Conservation (phyloP, 257 asterid species). For the Fraxinus quadrangulata region DNA sequence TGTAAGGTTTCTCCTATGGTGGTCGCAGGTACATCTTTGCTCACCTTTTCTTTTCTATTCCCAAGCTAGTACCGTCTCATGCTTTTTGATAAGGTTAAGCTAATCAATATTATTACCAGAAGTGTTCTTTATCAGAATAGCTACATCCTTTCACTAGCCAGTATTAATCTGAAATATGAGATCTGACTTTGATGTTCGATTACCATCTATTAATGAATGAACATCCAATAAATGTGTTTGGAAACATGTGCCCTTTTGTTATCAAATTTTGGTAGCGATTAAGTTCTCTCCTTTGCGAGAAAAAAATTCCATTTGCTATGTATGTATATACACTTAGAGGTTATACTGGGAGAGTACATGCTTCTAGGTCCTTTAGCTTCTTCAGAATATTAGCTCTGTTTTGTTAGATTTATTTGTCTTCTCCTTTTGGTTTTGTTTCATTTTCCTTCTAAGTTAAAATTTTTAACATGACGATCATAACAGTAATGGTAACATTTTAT, state of each 20-base stretch:
- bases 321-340: not conserved
- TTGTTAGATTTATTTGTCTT: conserved; percentile 4
- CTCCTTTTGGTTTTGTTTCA: conserved; percentile 4
- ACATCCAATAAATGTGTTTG: not conserved
- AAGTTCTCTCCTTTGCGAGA: not conserved
- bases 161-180: conserved; percentile 1
- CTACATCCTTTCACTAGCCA: conserved; percentile 14
- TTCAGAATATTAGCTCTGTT: not conserved
- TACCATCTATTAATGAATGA: not conserved
- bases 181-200: conserved; percentile 4
- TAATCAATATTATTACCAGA: not conserved
- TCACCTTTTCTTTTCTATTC: conserved; percentile 21
- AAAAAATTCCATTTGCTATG: conserved; percentile 7
- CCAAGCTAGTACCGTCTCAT: conserved; percentile 5
- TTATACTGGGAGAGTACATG: not conserved
- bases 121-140: not conserved
- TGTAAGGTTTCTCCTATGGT: conserved; percentile 89
- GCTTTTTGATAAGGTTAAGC: conserved; percentile 6
- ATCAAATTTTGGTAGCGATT: not conserved
- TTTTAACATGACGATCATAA: not conserved
- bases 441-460: conserved; percentile 1
- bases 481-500: not conserved
- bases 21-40: conserved; percentile 82
- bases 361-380: not conserved
- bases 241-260: not conserved